A percentile compares a stretch with the other conserved stretches of the same genome.
Conservation (phyloP, 805 yeast species). For the Sugiyamaella lignohabitans region DNA sequence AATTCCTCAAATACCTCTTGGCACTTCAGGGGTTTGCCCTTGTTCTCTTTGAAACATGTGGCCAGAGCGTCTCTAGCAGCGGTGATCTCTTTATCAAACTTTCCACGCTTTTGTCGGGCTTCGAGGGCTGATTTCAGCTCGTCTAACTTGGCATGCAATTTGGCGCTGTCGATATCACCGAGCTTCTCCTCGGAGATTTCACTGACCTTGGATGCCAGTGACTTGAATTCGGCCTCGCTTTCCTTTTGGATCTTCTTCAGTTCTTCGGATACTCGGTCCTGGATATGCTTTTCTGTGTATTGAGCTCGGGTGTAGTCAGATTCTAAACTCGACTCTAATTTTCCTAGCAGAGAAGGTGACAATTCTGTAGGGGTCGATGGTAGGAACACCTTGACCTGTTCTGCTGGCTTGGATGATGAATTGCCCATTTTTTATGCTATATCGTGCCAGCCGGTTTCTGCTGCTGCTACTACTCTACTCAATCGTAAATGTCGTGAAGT, state of each 20-base stretch:
- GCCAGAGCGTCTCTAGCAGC: constrained; percentile 26
- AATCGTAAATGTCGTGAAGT: not conserved
- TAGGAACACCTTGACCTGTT: constrained; percentile 25
- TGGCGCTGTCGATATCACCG: constrained; percentile 17
- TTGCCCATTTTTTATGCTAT: constrained; percentile 9
- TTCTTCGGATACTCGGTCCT: constrained; percentile 31
- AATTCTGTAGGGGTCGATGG: constrained; percentile 31
- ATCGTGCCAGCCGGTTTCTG: not conserved
- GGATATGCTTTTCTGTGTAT: constrained; percentile 29
- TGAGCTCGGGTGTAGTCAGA: constrained; percentile 33
- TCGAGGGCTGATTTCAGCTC: constrained; percentile 27
- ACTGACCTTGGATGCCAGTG: constrained; percentile 15
- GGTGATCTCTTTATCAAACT: constrained; percentile 25
- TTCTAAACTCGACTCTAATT: constrained; percentile 29
- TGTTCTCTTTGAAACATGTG: constrained; percentile 27
- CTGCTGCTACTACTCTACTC: not conserved
- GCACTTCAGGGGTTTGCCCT: constrained; percentile 30
- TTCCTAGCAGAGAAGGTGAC: constrained; percentile 27
- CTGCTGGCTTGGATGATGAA: constrained; percentile 9
- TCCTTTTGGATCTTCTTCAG: constrained; percentile 28
- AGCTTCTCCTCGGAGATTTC: constrained; percentile 16
- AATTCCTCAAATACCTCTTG: constrained; percentile 27
- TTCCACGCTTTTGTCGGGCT: constrained; percentile 28
- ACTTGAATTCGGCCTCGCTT: constrained; percentile 24
- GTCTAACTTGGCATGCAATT: constrained; percentile 25